These are phyloP conservation scores for Ceratocystis harringtonii DNA, from an alignment of 2,329 filamentous ascomycete species.

Conservation along the genomic window DNA sequence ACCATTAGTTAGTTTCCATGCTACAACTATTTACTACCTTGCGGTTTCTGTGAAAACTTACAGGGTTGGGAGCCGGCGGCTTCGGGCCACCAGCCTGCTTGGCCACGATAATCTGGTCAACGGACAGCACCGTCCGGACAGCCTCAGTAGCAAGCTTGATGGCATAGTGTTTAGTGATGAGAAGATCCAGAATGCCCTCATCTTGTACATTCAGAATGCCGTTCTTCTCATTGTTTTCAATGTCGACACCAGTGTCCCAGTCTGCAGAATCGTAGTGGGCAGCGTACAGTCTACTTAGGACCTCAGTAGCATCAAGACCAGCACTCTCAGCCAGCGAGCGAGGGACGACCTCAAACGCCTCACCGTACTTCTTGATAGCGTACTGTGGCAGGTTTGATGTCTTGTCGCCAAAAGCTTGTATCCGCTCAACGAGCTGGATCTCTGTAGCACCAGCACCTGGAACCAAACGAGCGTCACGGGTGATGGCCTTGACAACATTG, in stretches of 20 bases:
- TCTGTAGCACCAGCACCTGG: slow-evolving; percentile 91
- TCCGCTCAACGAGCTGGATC: slow-evolving; percentile 81
- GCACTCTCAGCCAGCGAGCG: slow-evolving; percentile 88
- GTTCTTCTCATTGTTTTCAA: slow-evolving; percentile 70
- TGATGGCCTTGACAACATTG: slow-evolving; percentile 97
- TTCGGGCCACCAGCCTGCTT: slow-evolving; percentile 95
- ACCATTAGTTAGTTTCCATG: slow-evolving; percentile 22
- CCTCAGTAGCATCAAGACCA: slow-evolving; percentile 92
- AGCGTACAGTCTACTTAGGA: slow-evolving; percentile 80
- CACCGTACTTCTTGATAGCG: slow-evolving; percentile 91
- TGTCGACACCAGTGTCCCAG: slow-evolving; percentile 86
- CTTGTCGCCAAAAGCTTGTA: slow-evolving; percentile 80
- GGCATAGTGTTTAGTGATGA: slow-evolving; percentile 88
- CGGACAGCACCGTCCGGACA: slow-evolving; percentile 81
- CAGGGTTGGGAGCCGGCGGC: slow-evolving; percentile 81
- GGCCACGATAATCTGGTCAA: slow-evolving; percentile 98
- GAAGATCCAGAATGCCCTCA: slow-evolving; percentile 78
- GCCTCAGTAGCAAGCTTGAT: slow-evolving; percentile 94
- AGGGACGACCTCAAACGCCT: slow-evolving; percentile 94
- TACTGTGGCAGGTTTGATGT: slow-evolving; percentile 89
- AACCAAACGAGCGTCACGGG: slow-evolving; percentile 77
- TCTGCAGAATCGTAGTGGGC: slow-evolving; percentile 79
- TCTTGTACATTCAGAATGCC: slow-evolving; percentile 77
- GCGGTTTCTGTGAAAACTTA: slow-evolving; percentile 30
- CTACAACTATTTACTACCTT: background rate